Base-by-base conservation (phyloP, 192 early-diverging fungal genomes). In the Entomortierella parvispora region DNA sequence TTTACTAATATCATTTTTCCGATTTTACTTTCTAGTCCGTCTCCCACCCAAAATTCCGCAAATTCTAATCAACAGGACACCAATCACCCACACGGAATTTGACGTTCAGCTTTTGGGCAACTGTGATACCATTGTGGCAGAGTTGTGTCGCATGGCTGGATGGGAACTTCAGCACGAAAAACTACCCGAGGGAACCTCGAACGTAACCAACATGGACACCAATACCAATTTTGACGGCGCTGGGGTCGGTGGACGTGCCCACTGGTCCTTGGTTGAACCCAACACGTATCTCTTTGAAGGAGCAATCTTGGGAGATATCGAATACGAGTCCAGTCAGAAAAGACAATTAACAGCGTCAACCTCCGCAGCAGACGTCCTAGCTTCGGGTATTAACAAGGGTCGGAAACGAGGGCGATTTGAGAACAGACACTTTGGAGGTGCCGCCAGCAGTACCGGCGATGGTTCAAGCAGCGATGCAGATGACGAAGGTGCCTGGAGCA, bases 41-140 rank as follows among this genome's bases (percentile, higher is more conserved):
- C 87, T 97, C 32, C 95, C 95, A 12, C 89, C 88, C 42, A 60
- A 76, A 15, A 90, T 97, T 2, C 96, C 96, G 0, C 95, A 96
- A 60, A 89, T 99, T 14, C 80, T 99, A 12, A 96, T 99, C 74
- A 99, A 99, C 84, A 85, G 90, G 63, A 95, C 95, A 43, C 89
- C 90, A 6, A 91, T 97, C 17, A 86, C 89, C 25, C 93, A 96
- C 60, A 87, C 94, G 78, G 87, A 88, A 31, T 98, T 98, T 88
- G 96, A 97, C 59, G 89, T 96, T 3, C 93, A 95, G 58, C 68
- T 98, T 18, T 71, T 95, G 8, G 96, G 96, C 8, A 84, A 96
- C 66, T 90, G 89, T 46, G 96, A 98, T 72, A 84, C 85, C 22
- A 94, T 97, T 53, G 91, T 95, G 10, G 86, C 87, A 6, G 90